Evolutionary conservation across 2,329 filamentous ascomycete species (phyloP), one percentile per base, ranked within the genome.

Genomic region (Simplicillium aogashimaense): DNA sequence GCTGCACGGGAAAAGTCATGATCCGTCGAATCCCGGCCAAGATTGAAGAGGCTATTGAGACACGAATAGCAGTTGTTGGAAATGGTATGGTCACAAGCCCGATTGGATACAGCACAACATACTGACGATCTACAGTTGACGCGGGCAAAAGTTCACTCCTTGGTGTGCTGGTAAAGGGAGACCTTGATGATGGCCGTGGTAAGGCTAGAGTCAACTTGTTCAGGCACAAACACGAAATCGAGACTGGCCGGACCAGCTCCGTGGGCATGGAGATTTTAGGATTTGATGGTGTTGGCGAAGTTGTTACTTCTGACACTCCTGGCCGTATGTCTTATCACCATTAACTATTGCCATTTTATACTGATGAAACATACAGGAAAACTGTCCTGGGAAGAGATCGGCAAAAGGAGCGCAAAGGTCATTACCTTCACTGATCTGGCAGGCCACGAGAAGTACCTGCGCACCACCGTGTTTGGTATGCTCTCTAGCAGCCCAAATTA

Each of bases 211-310:
- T 98, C 38, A 97, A 95, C 49, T 78, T 98, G 11, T 98, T 98
- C 65, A 78, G 92, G 13, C 92, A 98, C 62, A 97, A 98, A 63
- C 92, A 98, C 55, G 92, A 98, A 64, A 84, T 97, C 32, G 92
- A 98, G 63, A 92, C 86, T 36, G 92, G 92, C 2, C 76, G 92
- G 48, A 98, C 92, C 9, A 95, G 87, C 57, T 95, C 89, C 0
- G 92, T 98, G 1, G 90, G 92, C 33, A 94, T 97, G 89, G 92
- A 98, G 61, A 97, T 97, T 45, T 88, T 97, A 83, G 92, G 92
- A 2, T 98, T 95, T 52, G 88, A 97, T 60, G 87, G 83, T 38
- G 74, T 76, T 41, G 90, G 92, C 20, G 78, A 89, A 18, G 83
- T 95, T 20, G 76, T 97, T 13, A 77, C 80, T 13, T 90, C 86